Evolutionary conservation across 257 asterid genomes (phyloP), one percentile per base, ranked within the genome.

Genomic region (Fraxinus quadrangulata): DNA sequence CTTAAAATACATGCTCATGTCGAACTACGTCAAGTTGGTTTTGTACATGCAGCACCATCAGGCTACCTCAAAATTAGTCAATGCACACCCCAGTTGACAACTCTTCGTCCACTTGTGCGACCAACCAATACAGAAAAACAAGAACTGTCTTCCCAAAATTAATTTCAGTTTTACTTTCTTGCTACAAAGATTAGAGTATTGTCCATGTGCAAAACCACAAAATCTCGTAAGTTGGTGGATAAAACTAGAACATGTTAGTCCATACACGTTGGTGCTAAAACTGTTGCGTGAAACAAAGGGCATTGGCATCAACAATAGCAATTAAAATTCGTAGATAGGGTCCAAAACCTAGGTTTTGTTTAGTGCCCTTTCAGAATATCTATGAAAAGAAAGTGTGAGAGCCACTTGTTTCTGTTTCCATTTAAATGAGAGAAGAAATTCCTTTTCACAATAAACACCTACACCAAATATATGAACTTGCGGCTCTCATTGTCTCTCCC

Each of bases 241-340:
- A 6, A 8, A 37, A 37, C 11, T 37, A 37, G 42, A 7, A 7
- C 42, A 37, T 7, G 16, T 54, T 51, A 75, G 65, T 47, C 68
- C 37, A 70, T 39, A 51, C 72, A 75, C 28, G 61, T 37, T 47
- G 45, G 19, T 72, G 66, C 28, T 47, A 45, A 26, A 45, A 23
- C 59, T 24, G 33, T 83, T 74, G 78, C 87, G 74, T 74, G 49
- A 47, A 63, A 34, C 30, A 8, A 70, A 77, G 75, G 82, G 82
- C 74, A 83, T 61, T 69, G 12, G 67, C 70, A 68, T 51, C 39
- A 67, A 26, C 56, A 45, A 69, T 63, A 21, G 39, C 10, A 72
- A 71, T 68, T 1, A 19, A 56, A 56, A 71, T 40, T 24, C 61
- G 30, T 70, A 39, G 19, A 34, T 81, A 21, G 74, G 75, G 24